These are phyloP conservation scores for Phytophthora boehmeriae DNA, from an alignment of 352 stramenopile species.

Conservation along the genomic window DNA sequence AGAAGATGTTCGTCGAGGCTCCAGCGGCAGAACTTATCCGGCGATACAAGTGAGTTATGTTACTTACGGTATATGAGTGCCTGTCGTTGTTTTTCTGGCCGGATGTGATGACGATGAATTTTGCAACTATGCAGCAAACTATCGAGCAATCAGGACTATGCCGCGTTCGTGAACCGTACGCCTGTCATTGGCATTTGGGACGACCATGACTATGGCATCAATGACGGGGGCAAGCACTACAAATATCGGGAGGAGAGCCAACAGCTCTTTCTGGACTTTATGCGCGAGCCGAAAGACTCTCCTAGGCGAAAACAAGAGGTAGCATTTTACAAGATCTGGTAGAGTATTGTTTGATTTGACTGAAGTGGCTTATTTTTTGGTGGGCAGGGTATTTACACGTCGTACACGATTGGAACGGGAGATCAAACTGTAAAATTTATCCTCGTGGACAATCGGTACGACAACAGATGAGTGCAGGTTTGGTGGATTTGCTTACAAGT, in stretches of 20 bases:
- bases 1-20: conserved; percentile 71
- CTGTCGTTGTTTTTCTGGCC: too few relatives aligned
- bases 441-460: conserved; percentile 81
- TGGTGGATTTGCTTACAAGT: neutral
- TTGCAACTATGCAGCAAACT: conserved; percentile 48
- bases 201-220: conserved; percentile 93
- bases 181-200: conserved; percentile 90
- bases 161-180: conserved; percentile 56
- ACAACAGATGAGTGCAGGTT: neutral
- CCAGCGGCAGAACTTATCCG: conserved; percentile 51
- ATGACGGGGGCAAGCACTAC: conserved; percentile 84
- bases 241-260: conserved; percentile 78
- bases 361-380: neutral
- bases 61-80: conserved; percentile 3
- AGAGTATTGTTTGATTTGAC: too few relatives aligned
- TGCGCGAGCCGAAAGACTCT: conserved; percentile 76
- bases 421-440: conserved; percentile 86
- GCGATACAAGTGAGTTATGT: conserved; percentile 60
- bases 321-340: too few relatives aligned
- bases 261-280: conserved; percentile 87
- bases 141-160: conserved; percentile 70
- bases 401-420: conserved; percentile 72
- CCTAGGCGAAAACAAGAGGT: conserved; percentile 79
- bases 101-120: too few relatives aligned
- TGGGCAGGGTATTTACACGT: conserved; percentile 85